These are phyloP conservation scores for Smallanthus sonchifolius DNA, from an alignment of 129 eudicot species.

Conservation along the genomic window DNA sequence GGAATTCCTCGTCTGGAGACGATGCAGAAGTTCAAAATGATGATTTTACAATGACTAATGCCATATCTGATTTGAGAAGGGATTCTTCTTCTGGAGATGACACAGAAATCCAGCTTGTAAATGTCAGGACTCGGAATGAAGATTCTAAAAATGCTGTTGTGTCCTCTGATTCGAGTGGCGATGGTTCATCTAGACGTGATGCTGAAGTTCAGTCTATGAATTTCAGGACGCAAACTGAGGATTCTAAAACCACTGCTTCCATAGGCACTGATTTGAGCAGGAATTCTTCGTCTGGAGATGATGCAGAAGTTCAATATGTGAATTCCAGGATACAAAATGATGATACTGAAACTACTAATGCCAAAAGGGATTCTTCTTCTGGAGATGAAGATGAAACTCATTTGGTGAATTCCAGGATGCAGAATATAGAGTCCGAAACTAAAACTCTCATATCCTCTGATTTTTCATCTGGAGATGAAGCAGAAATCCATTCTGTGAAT, in stretches of 20 bases:
- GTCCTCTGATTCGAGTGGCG: neutral
- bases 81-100: neutral
- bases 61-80: neutral
- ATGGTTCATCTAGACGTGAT: conserved; percentile 7
- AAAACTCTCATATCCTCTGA: neutral
- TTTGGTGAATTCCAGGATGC: neutral
- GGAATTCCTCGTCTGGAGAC: neutral
- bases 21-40: conserved; percentile 2
- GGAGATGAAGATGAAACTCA: neutral
- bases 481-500: neutral
- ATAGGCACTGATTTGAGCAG: neutral
- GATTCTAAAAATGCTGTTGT: neutral
- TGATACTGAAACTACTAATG: neutral
- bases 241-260: neutral
- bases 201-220: neutral
- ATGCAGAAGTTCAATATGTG: neutral
- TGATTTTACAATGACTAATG: neutral
- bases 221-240: neutral
- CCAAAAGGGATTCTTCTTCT: neutral
- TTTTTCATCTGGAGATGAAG: conserved; percentile 5
- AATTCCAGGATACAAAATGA: neutral
- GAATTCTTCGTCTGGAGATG: conserved; percentile 6
- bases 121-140: neutral
- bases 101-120: neutral
- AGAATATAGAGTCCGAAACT: neutral